Conservation (phyloP, 345 rosid genomes). For the Ricinus communis region DNA sequence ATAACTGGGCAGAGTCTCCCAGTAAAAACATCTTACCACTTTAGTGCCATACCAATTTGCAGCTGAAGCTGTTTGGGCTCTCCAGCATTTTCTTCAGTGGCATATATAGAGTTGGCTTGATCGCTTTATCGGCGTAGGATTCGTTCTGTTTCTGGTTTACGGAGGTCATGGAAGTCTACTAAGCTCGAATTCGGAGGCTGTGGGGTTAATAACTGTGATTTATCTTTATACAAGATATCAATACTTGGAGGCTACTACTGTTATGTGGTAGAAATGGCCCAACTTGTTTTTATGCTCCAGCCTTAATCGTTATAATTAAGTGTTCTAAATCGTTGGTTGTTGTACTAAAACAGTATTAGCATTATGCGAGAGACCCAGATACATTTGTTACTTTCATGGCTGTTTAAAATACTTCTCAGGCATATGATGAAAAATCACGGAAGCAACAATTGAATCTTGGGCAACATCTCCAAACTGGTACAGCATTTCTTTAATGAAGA, state of each 20-base stretch:
- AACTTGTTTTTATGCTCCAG: not conserved
- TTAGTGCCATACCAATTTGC: slow-evolving; percentile 11
- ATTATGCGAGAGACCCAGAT: not conserved
- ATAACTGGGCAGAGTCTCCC: slow-evolving; percentile 7
- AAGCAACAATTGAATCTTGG: slow-evolving; percentile 3
- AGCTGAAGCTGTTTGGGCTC: slow-evolving; percentile 7
- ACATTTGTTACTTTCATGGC: not conserved
- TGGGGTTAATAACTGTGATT: not conserved
- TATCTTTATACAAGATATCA: not conserved
- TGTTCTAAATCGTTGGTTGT: not conserved
- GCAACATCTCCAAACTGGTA: not conserved
- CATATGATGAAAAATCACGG: not conserved
- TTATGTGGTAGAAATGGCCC: not conserved
- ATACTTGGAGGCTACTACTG: not conserved
- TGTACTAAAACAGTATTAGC: not conserved
- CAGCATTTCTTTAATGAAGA: not conserved
- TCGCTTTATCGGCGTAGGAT: not conserved
- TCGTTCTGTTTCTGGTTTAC: not conserved
- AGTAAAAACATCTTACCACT: slow-evolving; percentile 5
- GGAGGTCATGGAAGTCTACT: not conserved
- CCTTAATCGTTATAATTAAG: not conserved
- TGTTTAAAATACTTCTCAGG: not conserved
- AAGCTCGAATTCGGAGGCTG: not conserved
- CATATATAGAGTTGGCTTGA: slow-evolving; percentile 4
- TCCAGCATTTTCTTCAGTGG: slow-evolving; percentile 17